These are phyloP conservation scores for Coemansia sp. DNA, from an alignment of 192 early-diverging fungal species.

Conservation along the genomic window DNA sequence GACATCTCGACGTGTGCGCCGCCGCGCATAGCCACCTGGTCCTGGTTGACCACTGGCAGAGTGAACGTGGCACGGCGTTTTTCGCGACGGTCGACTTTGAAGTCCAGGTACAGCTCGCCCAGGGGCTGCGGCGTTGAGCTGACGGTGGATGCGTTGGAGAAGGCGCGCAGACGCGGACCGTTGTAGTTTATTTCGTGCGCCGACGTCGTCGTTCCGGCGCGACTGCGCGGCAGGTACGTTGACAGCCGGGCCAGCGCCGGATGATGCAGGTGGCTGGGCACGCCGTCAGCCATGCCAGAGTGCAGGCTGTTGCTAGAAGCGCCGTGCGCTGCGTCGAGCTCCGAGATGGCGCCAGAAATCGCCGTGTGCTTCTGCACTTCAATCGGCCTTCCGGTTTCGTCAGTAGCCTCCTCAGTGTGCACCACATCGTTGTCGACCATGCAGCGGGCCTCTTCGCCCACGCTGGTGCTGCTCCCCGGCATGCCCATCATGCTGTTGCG, in stretches of 20 bases:
- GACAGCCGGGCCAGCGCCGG: conserved; percentile 38
- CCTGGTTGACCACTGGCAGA: conserved; percentile 47
- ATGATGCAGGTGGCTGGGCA: conserved; percentile 9
- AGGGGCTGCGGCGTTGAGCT: conserved; percentile 40
- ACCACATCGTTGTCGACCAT: conserved; percentile 21
- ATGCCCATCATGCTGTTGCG: background rate
- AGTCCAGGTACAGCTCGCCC: conserved; percentile 54
- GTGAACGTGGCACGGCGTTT: conserved; percentile 47
- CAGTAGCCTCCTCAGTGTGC: conserved; percentile 19
- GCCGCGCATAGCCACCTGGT: conserved; percentile 50
- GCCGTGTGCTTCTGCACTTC: conserved; percentile 34
- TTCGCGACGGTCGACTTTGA: conserved; percentile 38
- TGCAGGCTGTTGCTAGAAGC: background rate
- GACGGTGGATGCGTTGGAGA: conserved; percentile 41
- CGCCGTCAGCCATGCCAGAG: background rate
- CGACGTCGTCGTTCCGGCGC: conserved; percentile 33
- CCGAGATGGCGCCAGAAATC: background rate
- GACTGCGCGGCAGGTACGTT: conserved; percentile 36
- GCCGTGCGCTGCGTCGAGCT: background rate
- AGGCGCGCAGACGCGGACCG: conserved; percentile 42
- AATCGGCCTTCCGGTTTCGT: conserved; percentile 27
- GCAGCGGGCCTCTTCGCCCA: conserved; percentile 12
- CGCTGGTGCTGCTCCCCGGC: conserved; percentile 7
- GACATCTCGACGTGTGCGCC: conserved; percentile 50
- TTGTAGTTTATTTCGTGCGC: conserved; percentile 40